A percentile compares a stretch with the other conserved stretches of the same genome.
These are phyloP conservation scores for Vitis hybrid DNA, from an alignment of 177 flowering plant species.

Conservation along the genomic window DNA sequence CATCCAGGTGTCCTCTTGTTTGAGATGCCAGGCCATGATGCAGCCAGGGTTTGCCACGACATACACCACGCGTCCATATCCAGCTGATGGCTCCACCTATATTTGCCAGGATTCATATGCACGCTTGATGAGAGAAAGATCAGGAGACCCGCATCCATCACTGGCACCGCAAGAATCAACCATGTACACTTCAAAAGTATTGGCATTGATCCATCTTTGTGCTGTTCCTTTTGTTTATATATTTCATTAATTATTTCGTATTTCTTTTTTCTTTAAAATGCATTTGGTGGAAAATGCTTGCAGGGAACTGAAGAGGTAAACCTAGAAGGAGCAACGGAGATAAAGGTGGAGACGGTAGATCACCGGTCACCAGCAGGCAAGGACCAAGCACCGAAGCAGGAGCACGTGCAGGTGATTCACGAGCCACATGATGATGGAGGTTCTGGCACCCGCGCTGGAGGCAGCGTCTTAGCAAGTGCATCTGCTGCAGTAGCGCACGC, in stretches of 20 bases:
- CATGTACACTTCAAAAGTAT: slow-evolving; percentile 14
- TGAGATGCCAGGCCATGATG: background rate
- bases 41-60: background rate
- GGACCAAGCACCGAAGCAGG: slow-evolving; percentile 16
- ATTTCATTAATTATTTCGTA: background rate
- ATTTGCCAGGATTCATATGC: background rate
- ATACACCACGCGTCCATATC: background rate
- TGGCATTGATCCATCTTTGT: too few relatives aligned
- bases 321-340: slow-evolving; percentile 20
- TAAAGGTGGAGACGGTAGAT: slow-evolving; percentile 35
- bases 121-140: too few relatives aligned
- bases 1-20: too few relatives aligned
- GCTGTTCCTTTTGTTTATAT: too few relatives aligned
- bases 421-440: background rate
- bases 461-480: slow-evolving; percentile 14
- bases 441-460: background rate
- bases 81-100: background rate
- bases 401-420: slow-evolving; percentile 29
- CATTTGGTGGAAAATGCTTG: background rate
- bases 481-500: slow-evolving; percentile 11
- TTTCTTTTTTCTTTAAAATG: background rate
- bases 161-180: too few relatives aligned
- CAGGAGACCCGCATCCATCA: too few relatives aligned
- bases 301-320: slow-evolving; percentile 23
- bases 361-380: slow-evolving; percentile 26